phyloP scores from a whole-genome alignment of 305 asterid genomes.

The Solanum hybrid region DNA sequence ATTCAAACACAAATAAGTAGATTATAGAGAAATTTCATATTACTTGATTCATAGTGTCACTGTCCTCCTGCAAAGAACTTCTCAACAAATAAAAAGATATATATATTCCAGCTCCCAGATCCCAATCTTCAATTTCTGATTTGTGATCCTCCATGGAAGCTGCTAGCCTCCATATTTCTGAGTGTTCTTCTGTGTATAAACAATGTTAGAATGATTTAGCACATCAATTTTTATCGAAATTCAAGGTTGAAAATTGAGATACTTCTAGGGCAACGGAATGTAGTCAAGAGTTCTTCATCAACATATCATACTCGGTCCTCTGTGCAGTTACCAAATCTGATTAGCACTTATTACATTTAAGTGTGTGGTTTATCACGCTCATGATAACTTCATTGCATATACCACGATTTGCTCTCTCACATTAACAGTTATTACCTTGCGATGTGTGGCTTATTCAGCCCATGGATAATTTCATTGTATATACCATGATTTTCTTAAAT shows the following conservation, averaged over 20 bases:
- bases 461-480: not conserved
- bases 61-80: conserved; percentile 62
- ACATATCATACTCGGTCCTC: not conserved
- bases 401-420: not conserved
- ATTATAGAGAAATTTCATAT: conserved; percentile 24
- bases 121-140: conserved; percentile 92
- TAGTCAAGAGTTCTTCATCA: not conserved
- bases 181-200: conserved; percentile 45
- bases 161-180: conserved; percentile 71
- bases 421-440: not conserved
- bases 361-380: not conserved
- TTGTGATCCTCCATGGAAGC: conserved; percentile 71
- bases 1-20: not conserved
- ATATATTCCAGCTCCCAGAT: conserved; percentile 87
- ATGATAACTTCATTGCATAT: not conserved
- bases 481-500: not conserved
- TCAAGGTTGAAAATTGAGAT: not conserved
- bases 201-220: not conserved
- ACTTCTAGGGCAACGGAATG: not conserved
- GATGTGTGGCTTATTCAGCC: not conserved
- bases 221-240: not conserved
- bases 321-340: not conserved
- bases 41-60: conserved; percentile 47
- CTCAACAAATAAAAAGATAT: conserved; percentile 56
- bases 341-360: not conserved